phyloP scores from a whole-genome alignment of 2,329 filamentous ascomycete species.

The Colletotrichum cordylinicola region DNA sequence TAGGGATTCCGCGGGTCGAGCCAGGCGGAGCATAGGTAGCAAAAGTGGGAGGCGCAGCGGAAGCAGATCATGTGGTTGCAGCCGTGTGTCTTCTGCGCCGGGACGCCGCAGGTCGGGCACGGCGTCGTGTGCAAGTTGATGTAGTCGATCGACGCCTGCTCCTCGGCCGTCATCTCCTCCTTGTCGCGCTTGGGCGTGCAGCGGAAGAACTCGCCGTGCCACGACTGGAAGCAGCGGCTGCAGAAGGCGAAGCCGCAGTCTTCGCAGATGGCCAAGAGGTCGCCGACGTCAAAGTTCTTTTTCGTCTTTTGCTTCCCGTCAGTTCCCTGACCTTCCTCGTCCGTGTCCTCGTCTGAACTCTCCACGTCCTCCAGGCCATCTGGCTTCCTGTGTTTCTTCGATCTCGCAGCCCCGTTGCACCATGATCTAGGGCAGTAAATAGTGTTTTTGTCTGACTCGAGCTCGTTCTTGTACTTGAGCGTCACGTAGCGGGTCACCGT shows the following conservation, averaged over 20 bases:
- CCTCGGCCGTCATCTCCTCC: slow-evolving; percentile 80
- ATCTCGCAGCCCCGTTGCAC: slow-evolving; percentile 89
- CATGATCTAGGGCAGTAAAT: slow-evolving; percentile 91
- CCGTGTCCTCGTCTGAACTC: slow-evolving; percentile 56
- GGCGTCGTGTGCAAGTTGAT: slow-evolving; percentile 81
- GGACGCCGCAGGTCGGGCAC: slow-evolving; percentile 86
- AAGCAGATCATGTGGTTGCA: slow-evolving; percentile 98
- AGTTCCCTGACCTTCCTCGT: slow-evolving; percentile 37
- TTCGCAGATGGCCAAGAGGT: slow-evolving; percentile 83
- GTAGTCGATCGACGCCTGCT: slow-evolving; percentile 87
- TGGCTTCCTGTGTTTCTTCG: slow-evolving; percentile 75
- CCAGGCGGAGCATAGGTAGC: slow-evolving; percentile 92
- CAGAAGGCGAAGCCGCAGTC: slow-evolving; percentile 93
- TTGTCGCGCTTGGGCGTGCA: slow-evolving; percentile 71
- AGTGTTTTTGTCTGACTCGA: slow-evolving; percentile 90
- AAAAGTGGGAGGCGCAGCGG: slow-evolving; percentile 90
- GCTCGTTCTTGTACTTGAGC: slow-evolving; percentile 89
- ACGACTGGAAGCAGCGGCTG: slow-evolving; percentile 70
- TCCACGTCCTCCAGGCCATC: slow-evolving; percentile 67
- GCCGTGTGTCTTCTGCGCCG: slow-evolving; percentile 87
- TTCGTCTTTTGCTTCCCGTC: slow-evolving; percentile 25
- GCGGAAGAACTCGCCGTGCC: slow-evolving; percentile 86
- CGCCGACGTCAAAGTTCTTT: slow-evolving; percentile 49
- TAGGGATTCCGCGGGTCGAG: slow-evolving; percentile 84
- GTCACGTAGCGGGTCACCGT: slow-evolving; percentile 85